phyloP scores from a whole-genome alignment of 176 grass and related monocot genomes.

The Echinochloa phyllopogon region DNA sequence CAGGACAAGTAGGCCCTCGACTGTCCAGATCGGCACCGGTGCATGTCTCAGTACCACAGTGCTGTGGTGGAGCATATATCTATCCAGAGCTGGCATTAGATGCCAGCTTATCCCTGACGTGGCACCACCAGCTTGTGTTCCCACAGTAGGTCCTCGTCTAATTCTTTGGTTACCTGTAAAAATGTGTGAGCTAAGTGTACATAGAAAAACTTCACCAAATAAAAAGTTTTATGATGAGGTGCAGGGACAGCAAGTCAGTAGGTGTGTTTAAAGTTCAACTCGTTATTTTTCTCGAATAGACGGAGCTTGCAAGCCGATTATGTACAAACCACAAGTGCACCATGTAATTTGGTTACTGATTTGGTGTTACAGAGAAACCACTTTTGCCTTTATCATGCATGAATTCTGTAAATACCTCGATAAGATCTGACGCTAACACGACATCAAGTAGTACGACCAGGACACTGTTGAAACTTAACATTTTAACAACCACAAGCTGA shows the following conservation, averaged over 20 bases:
- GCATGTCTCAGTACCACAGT: not conserved
- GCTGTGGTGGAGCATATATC: not conserved
- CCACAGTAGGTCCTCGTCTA: not conserved
- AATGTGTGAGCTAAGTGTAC: not conserved
- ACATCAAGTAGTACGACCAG: too few relatives aligned
- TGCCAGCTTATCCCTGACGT: slow-evolving; percentile 62
- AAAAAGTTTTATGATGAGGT: not conserved
- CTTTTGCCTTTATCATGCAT: too few relatives aligned
- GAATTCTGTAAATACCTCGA: too few relatives aligned
- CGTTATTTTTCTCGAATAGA: too few relatives aligned
- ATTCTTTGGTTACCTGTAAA: too few relatives aligned
- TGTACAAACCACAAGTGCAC: too few relatives aligned
- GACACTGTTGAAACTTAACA: too few relatives aligned
- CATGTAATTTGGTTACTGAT: too few relatives aligned
- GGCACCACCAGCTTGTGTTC: slow-evolving; percentile 44
- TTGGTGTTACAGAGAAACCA: too few relatives aligned
- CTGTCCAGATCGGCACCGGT: not conserved
- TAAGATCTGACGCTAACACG: too few relatives aligned
- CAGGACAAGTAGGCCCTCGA: not conserved
- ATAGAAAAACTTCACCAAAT: not conserved
- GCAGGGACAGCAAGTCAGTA: too few relatives aligned
- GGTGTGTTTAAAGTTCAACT: too few relatives aligned
- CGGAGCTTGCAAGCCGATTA: not conserved
- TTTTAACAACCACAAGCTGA: not conserved
- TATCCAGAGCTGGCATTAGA: slow-evolving; percentile 36